These are phyloP conservation scores for Alloteropsis semialata DNA, from an alignment of 176 grass and related monocot species.

Conservation along the genomic window DNA sequence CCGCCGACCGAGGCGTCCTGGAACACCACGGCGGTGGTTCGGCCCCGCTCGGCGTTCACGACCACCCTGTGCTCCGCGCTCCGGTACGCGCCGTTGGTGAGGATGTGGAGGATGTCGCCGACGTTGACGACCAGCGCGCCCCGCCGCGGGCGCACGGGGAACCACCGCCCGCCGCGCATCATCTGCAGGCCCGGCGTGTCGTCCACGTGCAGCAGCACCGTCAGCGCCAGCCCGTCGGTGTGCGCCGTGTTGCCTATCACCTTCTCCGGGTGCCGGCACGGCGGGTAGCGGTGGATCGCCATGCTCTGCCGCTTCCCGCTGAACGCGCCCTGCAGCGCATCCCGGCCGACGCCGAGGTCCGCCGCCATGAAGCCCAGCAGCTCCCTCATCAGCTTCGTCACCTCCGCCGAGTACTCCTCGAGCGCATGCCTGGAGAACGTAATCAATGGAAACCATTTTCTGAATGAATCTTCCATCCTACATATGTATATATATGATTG, in stretches of 20 bases:
- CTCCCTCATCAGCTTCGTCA: not conserved
- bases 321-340: not conserved
- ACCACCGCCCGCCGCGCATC: not conserved
- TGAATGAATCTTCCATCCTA: too few species aligned
- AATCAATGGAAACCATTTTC: not conserved
- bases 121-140: not conserved
- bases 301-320: not conserved
- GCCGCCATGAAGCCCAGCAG: not conserved
- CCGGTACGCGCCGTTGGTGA: not conserved
- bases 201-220: not conserved
- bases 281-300: not conserved
- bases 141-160: not conserved
- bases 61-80: not conserved
- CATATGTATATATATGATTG: too few species aligned
- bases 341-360: not conserved
- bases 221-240: not conserved
- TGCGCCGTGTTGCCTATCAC: conserved; percentile 8
- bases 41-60: too few species aligned
- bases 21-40: too few species aligned
- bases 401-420: not conserved
- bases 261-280: conserved; percentile 24
- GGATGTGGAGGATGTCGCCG: not conserved
- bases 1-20: too few species aligned
- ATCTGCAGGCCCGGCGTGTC: not conserved
- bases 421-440: not conserved